Evolutionary conservation across 495 filamentous ascomycete species (phyloP), one percentile per base, ranked within the genome.

Genomic region (Penicillium bialowiezense): DNA sequence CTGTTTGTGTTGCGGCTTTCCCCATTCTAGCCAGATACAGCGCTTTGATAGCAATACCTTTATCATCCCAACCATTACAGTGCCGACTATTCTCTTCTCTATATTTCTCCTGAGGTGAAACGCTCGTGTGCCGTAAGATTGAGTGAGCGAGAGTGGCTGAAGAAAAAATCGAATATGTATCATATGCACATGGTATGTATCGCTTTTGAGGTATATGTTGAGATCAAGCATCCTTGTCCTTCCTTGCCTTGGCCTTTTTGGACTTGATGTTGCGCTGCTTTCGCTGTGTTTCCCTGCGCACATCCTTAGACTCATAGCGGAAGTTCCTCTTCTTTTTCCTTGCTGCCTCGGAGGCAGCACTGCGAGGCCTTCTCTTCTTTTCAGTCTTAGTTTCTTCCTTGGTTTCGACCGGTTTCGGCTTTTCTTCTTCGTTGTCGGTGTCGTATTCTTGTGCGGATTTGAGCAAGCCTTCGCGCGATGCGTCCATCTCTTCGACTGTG

Each of bases 321-420:
- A 97, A 97, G 67, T 91, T 91, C 68, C 86, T 85, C 73, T 89
- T 95, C 73, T 85, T 91, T 62, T 75, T 77, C 75, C 90, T 92
- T 42, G 69, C 67, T 43, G 65, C 69, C 24, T 83, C 82, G 20
- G 75, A 74, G 50, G 77, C 73, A 24, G 73, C 63, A 49, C 77
- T 83, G 51, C 77, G 78, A 37, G 73, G 70, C 54, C 77, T 76
- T 7, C 59, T 73, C 47, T 62, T 35, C 24, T 63, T 49, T 32
- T 49, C 60, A 32, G 29, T 32, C n/a, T 65, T 58, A 12, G 53
- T 48, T 56, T 67, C 53, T 40, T 58, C 55, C 46, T 59, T 55
- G 20, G 33, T 14, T 14, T 38, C 41, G 12, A 48, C 41, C 1
- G 58, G 21, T 7, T 62, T 63, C 54, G 56, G 44, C 38, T 64